Evolutionary conservation across 805 yeast genomes (phyloP).

Genomic region (Candida nanaspora): DNA sequence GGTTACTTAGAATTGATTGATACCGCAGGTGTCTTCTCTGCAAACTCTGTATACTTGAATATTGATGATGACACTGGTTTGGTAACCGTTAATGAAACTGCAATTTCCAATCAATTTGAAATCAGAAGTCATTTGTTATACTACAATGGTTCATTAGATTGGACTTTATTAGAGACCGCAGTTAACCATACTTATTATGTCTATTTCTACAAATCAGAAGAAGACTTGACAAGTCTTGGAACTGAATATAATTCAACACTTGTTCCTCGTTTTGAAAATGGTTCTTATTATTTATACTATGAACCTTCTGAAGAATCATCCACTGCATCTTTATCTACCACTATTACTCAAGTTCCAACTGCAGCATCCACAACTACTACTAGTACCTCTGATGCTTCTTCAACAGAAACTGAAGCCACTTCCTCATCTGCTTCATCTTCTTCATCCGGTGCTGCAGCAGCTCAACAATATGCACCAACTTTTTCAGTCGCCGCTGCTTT

Average conservation of each 20-base stretch:
- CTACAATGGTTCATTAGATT: slow-evolving; percentile 1
- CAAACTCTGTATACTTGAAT: slow-evolving; percentile 3
- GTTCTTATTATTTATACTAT: slow-evolving; percentile 3
- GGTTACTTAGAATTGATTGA: slow-evolving; percentile 5
- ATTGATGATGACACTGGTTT: slow-evolving; percentile 4
- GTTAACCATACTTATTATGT: slow-evolving; percentile 2
- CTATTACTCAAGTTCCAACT: slow-evolving; percentile 2
- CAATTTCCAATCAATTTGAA: neutral
- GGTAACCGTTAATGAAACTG: slow-evolving; percentile 5
- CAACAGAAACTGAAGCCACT: neutral
- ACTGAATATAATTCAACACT: slow-evolving; percentile 1
- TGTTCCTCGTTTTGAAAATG: slow-evolving; percentile 3
- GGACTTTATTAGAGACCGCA: slow-evolving; percentile 1
- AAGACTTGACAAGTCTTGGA: neutral
- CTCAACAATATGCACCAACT: neutral
- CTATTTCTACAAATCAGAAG: neutral
- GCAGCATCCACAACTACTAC: slow-evolving; percentile 10
- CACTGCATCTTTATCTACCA: slow-evolving; percentile 1
- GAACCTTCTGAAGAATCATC: slow-evolving; percentile 2
- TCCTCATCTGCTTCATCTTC: neutral
- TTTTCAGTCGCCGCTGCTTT: no score
- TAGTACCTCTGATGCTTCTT: neutral
- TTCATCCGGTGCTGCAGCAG: neutral
- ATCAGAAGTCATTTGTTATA: slow-evolving; percentile 5
- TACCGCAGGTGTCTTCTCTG: slow-evolving; percentile 1